Evolutionary conservation across 176 grass and related monocot species (phyloP).

Genomic region (Juncus inflexus): DNA sequence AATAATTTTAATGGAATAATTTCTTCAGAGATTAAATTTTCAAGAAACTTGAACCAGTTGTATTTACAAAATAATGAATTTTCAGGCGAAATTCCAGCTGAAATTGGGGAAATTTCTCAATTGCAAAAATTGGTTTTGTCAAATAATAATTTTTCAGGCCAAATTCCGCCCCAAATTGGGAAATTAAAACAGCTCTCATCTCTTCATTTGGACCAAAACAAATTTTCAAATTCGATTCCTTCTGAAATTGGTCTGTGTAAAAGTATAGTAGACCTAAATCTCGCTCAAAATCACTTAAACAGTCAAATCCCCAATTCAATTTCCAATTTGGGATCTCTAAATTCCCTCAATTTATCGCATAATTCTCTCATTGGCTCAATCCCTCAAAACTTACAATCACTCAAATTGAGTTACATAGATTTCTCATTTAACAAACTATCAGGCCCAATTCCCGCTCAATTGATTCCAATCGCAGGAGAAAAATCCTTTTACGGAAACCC

Average conservation of each 20-base stretch:
- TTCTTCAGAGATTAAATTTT: constrained; percentile 68
- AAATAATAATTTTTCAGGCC: constrained; percentile 70
- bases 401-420: constrained; percentile 76
- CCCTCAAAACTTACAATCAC: constrained; percentile 49
- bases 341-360: constrained; percentile 80
- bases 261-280: constrained; percentile 60
- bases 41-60: constrained; percentile 60
- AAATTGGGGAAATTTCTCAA: constrained; percentile 52
- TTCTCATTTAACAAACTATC: constrained; percentile 72
- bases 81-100: constrained; percentile 51
- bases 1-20: constrained; percentile 62
- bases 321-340: constrained; percentile 37
- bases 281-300: constrained; percentile 70
- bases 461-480: constrained; percentile 68
- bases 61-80: constrained; percentile 89
- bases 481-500: constrained; percentile 65
- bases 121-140: constrained; percentile 68
- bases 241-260: constrained; percentile 53
- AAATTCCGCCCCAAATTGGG: constrained; percentile 53
- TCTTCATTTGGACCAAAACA: constrained; percentile 72
- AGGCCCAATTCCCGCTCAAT: constrained; percentile 61
- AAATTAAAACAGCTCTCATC: constrained; percentile 63
- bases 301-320: constrained; percentile 55
- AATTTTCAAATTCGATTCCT: constrained; percentile 54
- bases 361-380: constrained; percentile 69